A percentile compares a stretch with the other conserved stretches of the same genome.
phyloP scores from a whole-genome alignment of 179 eudicot species.

The Actinidia arguta region DNA sequence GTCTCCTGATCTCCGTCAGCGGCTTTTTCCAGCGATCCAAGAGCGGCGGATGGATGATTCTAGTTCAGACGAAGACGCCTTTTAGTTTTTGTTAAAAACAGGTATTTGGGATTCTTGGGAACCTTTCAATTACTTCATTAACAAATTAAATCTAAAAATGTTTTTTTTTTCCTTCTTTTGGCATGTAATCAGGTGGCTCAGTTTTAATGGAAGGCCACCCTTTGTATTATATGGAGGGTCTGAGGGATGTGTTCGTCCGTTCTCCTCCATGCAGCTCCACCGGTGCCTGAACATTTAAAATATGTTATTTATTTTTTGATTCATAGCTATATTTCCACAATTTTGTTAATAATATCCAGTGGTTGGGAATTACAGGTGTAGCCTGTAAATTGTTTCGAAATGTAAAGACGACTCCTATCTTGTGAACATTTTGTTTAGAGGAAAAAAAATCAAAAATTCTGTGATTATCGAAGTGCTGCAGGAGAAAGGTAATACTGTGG shows the following conservation, averaged over 20 bases:
- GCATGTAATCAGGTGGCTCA: conserved; percentile 12
- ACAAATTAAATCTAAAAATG: neutral
- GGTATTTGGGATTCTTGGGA: conserved; percentile 12
- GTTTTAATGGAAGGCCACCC: neutral
- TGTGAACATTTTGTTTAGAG: neutral
- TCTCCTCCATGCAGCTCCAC: neutral
- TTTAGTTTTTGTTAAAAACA: neutral
- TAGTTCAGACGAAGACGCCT: conserved; percentile 77
- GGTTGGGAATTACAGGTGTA: neutral
- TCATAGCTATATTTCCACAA: neutral
- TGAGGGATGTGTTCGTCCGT: neutral
- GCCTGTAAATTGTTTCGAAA: neutral
- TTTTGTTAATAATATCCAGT: neutral
- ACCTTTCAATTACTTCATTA: neutral
- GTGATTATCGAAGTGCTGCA: neutral
- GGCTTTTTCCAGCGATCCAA: conserved; percentile 73
- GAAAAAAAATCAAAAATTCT: conserved; percentile 6
- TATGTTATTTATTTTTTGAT: neutral
- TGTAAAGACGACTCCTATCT: neutral
- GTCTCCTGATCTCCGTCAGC: conserved; percentile 54
- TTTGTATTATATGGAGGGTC: neutral
- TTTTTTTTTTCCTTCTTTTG: neutral
- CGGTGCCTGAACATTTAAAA: neutral
- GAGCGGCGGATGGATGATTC: conserved; percentile 57
- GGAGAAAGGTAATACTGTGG: no score